A percentile compares a stretch with the other conserved stretches of the same genome.
Conservation (phyloP, 2,329 filamentous ascomycete genomes). For the Epichloe coenophiala region DNA sequence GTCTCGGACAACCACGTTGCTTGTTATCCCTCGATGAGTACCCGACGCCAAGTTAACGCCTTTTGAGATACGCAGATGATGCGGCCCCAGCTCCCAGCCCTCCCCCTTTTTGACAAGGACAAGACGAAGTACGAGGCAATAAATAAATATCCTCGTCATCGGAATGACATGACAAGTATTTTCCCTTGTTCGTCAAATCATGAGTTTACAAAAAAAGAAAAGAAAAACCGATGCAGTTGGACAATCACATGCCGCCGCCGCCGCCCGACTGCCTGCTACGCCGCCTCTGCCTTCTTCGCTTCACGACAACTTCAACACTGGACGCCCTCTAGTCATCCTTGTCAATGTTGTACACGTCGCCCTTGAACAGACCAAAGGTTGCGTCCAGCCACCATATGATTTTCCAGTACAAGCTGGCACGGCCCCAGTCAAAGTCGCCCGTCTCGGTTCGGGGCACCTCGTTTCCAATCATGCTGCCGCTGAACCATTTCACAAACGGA, state of each 20-base stretch:
- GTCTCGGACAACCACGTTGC: too few relatives aligned
- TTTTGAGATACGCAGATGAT: too few relatives aligned
- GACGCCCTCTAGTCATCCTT: slow-evolving; percentile 37
- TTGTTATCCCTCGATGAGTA: too few relatives aligned
- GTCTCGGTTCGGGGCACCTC: slow-evolving; percentile 59
- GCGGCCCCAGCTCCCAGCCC: too few relatives aligned
- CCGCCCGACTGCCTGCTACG: neutral
- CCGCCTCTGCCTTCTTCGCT: neutral
- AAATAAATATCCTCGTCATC: too few relatives aligned
- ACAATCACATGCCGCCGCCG: neutral
- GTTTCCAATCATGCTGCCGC: slow-evolving; percentile 58
- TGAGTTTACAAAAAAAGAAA: too few relatives aligned
- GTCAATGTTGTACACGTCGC: slow-evolving; percentile 42
- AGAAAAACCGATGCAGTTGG: too few relatives aligned
- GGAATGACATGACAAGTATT: too few relatives aligned
- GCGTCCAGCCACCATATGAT: slow-evolving; percentile 50
- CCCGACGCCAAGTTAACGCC: too few relatives aligned
- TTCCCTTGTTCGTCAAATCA: too few relatives aligned
- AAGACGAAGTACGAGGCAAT: too few relatives aligned
- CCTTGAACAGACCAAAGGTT: slow-evolving; percentile 43
- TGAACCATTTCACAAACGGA: slow-evolving; percentile 60
- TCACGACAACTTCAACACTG: neutral
- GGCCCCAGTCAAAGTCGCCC: slow-evolving; percentile 65
- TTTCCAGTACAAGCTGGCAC: slow-evolving; percentile 54
- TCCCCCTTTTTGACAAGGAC: too few relatives aligned